Conservation (phyloP, 257 asterid species). For the Solanum pennellii region DNA sequence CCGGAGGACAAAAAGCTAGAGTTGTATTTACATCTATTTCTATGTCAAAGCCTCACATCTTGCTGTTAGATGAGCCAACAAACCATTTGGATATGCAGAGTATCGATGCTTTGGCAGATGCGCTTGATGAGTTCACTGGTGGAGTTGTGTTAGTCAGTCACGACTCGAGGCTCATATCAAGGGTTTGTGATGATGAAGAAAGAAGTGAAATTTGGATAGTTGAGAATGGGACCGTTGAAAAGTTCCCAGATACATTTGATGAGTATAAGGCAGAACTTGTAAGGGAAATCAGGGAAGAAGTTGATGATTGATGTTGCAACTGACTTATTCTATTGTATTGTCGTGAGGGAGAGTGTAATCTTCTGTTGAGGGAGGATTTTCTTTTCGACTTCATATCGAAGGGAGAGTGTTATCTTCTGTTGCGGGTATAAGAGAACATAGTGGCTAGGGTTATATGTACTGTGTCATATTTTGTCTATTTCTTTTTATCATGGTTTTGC, state of each 20-base stretch:
- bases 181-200: constrained; percentile 36
- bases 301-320: constrained; percentile 20
- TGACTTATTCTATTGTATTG: background rate
- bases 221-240: constrained; percentile 30
- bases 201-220: constrained; percentile 33
- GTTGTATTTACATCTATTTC: constrained; percentile 24
- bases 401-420: background rate
- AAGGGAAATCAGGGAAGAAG: constrained; percentile 31
- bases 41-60: constrained; percentile 27
- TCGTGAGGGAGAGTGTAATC: background rate
- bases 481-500: background rate
- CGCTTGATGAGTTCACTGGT: constrained; percentile 17
- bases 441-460: background rate
- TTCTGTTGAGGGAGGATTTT: background rate
- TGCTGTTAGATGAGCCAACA: constrained; percentile 30
- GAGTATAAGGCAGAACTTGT: constrained; percentile 31
- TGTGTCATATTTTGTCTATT: background rate
- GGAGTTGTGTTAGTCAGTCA: constrained; percentile 29
- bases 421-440: background rate
- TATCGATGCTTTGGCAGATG: constrained; percentile 28
- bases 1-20: constrained; percentile 29
- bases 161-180: constrained; percentile 30
- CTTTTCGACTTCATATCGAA: background rate
- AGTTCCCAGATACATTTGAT: constrained; percentile 20
- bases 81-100: constrained; percentile 37